Evolutionary conservation across 202 grass and related monocot genomes (phyloP).

Genomic region (Alloteropsis angusta): DNA sequence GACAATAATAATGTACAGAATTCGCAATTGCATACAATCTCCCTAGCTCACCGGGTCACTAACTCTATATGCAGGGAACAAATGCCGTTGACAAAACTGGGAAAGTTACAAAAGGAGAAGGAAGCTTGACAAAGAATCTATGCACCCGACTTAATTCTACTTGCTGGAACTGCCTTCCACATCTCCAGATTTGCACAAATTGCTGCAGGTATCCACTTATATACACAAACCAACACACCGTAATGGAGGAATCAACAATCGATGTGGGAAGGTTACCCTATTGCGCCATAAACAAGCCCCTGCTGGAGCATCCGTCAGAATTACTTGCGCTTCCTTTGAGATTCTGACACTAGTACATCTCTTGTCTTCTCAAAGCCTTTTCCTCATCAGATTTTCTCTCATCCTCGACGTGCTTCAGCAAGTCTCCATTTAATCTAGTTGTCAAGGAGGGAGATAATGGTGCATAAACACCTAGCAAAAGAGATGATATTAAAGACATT

Average conservation of each 20-base stretch:
- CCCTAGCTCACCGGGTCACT: not conserved
- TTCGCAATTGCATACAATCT: constrained; percentile 11
- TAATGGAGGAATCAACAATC: not conserved
- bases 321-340: not conserved
- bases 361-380: constrained; percentile 54
- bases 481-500: not conserved
- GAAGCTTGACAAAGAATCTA: constrained; percentile 1
- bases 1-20: not conserved
- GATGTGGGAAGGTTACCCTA: not conserved
- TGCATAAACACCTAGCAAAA: constrained; percentile 49
- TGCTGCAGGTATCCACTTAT: not conserved
- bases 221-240: constrained; percentile 15
- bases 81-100: constrained; percentile 22
- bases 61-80: not conserved
- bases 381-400: constrained; percentile 44
- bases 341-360: constrained; percentile 40
- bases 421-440: constrained; percentile 65
- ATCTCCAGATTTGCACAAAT: not conserved
- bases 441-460: constrained; percentile 68
- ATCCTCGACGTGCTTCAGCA: constrained; percentile 49
- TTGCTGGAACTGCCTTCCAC: not conserved
- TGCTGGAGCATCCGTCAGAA: not conserved
- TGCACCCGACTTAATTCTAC: not conserved
- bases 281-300: not conserved
- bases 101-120: not conserved